Evolutionary conservation across 179 eudicot genomes (phyloP), one percentile per base, ranked within the genome.

Genomic region (Drosera spatulata): DNA sequence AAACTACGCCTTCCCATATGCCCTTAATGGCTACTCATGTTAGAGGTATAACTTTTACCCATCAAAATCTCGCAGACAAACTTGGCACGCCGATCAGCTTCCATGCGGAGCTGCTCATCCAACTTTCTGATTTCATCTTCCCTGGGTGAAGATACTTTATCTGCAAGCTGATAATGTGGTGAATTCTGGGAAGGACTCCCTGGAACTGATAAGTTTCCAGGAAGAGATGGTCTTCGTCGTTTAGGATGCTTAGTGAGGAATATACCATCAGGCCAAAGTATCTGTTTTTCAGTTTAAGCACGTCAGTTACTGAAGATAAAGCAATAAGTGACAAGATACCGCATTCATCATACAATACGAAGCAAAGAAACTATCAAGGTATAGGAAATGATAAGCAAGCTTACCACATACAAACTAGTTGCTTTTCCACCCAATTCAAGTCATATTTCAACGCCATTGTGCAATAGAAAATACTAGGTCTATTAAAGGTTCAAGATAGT

Each of bases 251-350:
- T 93, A 61, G 99, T 90, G 59, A 93, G 62, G 73, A 93, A 93
- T 69, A 89, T 86, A 49, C 99, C 97, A 80, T 93, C 95, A 60
- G 99, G 99, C 99, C 99, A 93, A 69, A 89, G 94, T 69, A 90
- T 85, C 99, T 89, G 71, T 51, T 62, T 68, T 60, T 5, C 39
- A 39, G 11, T 10, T 37, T 56, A 4, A 43, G 40, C n/a, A 56
- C 8, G 7, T 51, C 2, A 51, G 7, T 3, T n/a, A 3, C 13
- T 51, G 15, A 6, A 11, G 33, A 6, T 2, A 2, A 22, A 22
- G 33, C 33, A 22, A 22, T 22, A 0, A 22, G 33, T 22, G 33
- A 37, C 55, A n/a, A 51, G 54, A n/a, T 51, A 10, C 4, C 14
- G 54, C 54, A 51, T 51, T n/a, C 15, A 51, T 51, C 6, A 4